phyloP scores from a whole-genome alignment of 352 stramenopile genomes.

The Aphanomyces stellatus region DNA sequence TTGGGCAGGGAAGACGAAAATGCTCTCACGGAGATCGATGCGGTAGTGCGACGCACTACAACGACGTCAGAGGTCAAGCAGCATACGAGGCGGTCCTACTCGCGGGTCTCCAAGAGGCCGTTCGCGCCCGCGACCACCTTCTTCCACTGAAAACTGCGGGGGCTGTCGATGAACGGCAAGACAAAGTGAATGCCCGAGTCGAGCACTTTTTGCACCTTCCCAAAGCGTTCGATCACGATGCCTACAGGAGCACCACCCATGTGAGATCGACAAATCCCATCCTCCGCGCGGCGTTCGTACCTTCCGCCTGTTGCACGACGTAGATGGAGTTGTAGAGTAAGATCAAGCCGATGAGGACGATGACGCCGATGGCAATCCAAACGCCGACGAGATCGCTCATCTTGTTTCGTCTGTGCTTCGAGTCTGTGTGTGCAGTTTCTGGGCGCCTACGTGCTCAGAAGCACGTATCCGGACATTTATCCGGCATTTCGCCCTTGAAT shows the following conservation, averaged over 20 bases:
- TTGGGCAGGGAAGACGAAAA: conserved; percentile 29
- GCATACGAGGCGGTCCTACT: neutral
- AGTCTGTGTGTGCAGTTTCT: too few relatives aligned
- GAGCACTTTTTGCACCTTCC: conserved; percentile 24
- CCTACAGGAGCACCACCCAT: neutral
- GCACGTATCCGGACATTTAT: too few relatives aligned
- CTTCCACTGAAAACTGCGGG: conserved; percentile 25
- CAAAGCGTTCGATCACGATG: conserved; percentile 32
- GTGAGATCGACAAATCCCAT: too few relatives aligned
- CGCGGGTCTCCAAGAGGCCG: conserved; percentile 17
- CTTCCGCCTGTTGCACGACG: conserved; percentile 20
- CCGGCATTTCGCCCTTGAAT: too few relatives aligned
- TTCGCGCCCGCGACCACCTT: conserved; percentile 6
- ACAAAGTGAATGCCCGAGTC: conserved; percentile 26
- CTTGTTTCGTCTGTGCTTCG: too few relatives aligned
- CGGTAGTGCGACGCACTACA: conserved; percentile 22
- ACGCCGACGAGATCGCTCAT: neutral
- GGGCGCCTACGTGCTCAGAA: too few relatives aligned
- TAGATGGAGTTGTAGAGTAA: conserved; percentile 17
- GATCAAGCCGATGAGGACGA: neutral
- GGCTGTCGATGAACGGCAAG: conserved; percentile 25
- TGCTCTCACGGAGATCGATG: conserved; percentile 27
- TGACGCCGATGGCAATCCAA: neutral
- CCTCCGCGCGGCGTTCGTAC: neutral
- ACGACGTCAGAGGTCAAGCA: neutral